Evolutionary conservation across 2,329 filamentous ascomycete genomes (phyloP), one percentile per base, ranked within the genome.

Genomic region (Colletotrichum falcatum): DNA sequence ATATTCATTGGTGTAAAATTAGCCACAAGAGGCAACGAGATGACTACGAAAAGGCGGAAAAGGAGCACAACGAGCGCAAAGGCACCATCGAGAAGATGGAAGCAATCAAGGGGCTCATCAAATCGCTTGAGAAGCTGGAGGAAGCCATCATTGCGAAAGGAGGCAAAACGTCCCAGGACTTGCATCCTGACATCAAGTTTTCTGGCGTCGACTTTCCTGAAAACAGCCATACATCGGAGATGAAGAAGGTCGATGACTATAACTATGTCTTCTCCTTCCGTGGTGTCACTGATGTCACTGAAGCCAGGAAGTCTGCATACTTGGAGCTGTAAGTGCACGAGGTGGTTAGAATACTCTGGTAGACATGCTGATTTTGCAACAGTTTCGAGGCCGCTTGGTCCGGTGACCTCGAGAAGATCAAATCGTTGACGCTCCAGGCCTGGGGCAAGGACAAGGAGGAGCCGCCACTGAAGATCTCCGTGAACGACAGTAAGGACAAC

Each of bases 311-410:
- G 33, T 81, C 84, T 42, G 90, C 86, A 0, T 95, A 94, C 72
- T 72, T 92, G 7, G 81, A 87, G 72, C 79, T 95, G 82, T 90
- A 81, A 84, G 88, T 83, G 3, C 20, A 26, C 35, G 5, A 16
- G 26, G 20, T 5, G 35, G 51, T 18, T 39, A 16, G 8, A 9
- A 39, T 26, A n/a, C n/a, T 44, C 9, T 23, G 9, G 16, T 26
- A 6, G 9, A n/a, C 14, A 11, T 63, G n/a, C 77, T 80, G 56
- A 81, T 70, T 26, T 5, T 12, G 8, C 14, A n/a, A 8, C 65
- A 89, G 87, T 9, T 92, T 93, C 77, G 89, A 95, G 76, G 92
- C 92, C 44, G 89, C 89, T 5, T 96, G 92, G 92, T 75, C 75
- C 5, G 91, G 91, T n/a, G 88, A 96, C 74, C 73, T 92, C 1